phyloP scores from a whole-genome alignment of 768 basidiomycete species.

The Lactarius evosmus region DNA sequence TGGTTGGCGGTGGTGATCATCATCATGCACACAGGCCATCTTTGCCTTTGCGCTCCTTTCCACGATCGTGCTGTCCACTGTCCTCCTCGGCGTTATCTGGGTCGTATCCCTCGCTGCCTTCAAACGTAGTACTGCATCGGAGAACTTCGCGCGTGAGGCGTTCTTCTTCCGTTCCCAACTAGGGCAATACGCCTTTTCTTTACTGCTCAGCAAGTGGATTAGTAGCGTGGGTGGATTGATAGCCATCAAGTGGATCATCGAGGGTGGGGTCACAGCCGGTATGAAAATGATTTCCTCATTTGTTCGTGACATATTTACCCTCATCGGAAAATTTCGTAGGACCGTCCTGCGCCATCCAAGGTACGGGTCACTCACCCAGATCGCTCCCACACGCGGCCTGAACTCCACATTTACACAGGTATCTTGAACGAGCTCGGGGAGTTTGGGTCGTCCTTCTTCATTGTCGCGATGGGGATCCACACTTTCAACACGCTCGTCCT shows the following conservation, averaged over 20 bases:
- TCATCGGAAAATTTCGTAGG: conserved; percentile 5
- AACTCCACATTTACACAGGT: conserved; percentile 38
- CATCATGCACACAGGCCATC: conserved; percentile 1
- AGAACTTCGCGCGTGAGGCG: conserved; percentile 39
- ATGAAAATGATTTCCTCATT: conserved; percentile 24
- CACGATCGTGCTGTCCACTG: conserved; percentile 21
- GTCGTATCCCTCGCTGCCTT: conserved; percentile 35
- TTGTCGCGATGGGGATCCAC: conserved; percentile 60
- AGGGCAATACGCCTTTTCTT: conserved; percentile 62
- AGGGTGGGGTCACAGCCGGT: conserved; percentile 50
- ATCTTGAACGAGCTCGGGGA: conserved; percentile 59
- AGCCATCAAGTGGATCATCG: conserved; percentile 47
- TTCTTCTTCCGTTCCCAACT: conserved; percentile 71
- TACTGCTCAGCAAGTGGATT: conserved; percentile 58
- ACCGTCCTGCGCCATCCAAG: conserved; percentile 53
- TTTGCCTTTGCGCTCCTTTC: conserved; percentile 21
- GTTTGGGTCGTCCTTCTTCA: conserved; percentile 62
- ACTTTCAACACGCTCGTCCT: conserved; percentile 66
- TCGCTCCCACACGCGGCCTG: conserved; percentile 7
- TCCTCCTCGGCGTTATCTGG: conserved; percentile 16
- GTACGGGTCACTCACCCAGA: conserved; percentile 35
- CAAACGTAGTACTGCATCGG: conserved; percentile 28
- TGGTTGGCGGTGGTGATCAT: not conserved
- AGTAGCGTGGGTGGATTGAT: conserved; percentile 53
- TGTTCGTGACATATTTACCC: conserved; percentile 28